Evolutionary conservation across 2,329 filamentous ascomycete genomes (phyloP), one percentile per base, ranked within the genome.

Genomic region (Cladorrhinum sp.): DNA sequence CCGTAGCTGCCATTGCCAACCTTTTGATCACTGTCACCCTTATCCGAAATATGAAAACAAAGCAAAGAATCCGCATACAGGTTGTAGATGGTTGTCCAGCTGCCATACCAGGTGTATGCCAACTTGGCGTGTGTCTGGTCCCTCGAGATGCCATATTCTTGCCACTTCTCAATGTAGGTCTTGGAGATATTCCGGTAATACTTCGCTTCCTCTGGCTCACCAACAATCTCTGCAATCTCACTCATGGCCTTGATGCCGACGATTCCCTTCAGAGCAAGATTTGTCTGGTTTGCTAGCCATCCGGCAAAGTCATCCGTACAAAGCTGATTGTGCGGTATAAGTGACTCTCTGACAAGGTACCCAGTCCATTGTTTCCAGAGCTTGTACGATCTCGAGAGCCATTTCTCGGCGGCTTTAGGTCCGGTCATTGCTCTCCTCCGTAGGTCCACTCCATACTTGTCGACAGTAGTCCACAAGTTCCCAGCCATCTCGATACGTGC

Each of bases 51-150:
- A 68, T 93, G 90, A 78, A 95, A 95, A 76, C 91, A 95, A 32
- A 95, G 83, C 22, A 93, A 85, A 81, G 68, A 71, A 70, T 92
- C 89, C 23, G 89, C 88, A 73, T 88, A 93, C 12, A 92, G 80
- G 65, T 90, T 91, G 74, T 93, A 93, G 22, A 92, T 79, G 0
- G 89, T 92, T 6, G 90, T 92, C 89, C 90, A 93, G 55, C 88
- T 91, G 13, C 89, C 89, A 65, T 89, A 89, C 89, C 89, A 92
- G 63, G 90, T 83, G 70, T 93, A 93, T 2, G 89, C 86, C 27
- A 93, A 77, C 72, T 92, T 92, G 25, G 89, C 88, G 70, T 92
- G 89, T 0, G 85, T 85, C 50, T 83, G 81, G 69, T 92, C 89
- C 27, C 87, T 81, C 5, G 87, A 89, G 67, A 91, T 85, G 55